Evolutionary conservation across 306 rosid species (phyloP).

Genomic region (Trifolium dubium): DNA sequence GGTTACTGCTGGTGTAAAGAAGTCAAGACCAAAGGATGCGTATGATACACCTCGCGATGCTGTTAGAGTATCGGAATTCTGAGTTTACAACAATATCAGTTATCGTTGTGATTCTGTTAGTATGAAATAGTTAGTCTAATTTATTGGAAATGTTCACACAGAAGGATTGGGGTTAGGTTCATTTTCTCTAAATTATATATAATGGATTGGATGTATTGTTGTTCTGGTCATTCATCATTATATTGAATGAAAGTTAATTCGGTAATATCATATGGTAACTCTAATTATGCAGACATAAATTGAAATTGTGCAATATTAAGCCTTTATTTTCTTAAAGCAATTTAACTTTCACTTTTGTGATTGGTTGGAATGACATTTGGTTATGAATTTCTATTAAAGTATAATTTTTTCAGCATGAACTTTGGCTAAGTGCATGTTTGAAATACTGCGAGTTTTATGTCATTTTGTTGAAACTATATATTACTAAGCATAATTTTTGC

Average conservation of each 20-base stretch:
- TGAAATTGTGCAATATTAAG: background rate
- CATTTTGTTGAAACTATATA: background rate
- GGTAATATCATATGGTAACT: constrained; percentile 14
- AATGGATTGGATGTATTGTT: constrained; percentile 39
- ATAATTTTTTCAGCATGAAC: background rate
- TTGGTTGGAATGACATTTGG: too few relatives aligned
- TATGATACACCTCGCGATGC: constrained; percentile 69
- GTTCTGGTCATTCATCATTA: constrained; percentile 41
- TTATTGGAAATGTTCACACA: constrained; percentile 32
- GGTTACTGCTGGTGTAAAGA: constrained; percentile 93
- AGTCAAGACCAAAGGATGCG: constrained; percentile 77
- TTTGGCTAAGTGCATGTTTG: background rate
- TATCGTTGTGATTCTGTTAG: constrained; percentile 21
- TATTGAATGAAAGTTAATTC: constrained; percentile 14
- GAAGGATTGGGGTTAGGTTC: constrained; percentile 35
- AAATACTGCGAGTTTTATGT: too few relatives aligned
- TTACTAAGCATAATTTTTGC: background rate
- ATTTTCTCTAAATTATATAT: constrained; percentile 16
- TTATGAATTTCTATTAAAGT: background rate
- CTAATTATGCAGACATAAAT: constrained; percentile 26
- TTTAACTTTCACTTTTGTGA: too few relatives aligned
- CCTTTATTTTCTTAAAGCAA: background rate
- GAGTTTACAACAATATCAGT: constrained; percentile 36
- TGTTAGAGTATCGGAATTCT: constrained; percentile 69
- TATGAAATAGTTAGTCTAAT: constrained; percentile 35